phyloP scores from a whole-genome alignment of 208 protist species.

The Leishmania guyanensis region DNA sequence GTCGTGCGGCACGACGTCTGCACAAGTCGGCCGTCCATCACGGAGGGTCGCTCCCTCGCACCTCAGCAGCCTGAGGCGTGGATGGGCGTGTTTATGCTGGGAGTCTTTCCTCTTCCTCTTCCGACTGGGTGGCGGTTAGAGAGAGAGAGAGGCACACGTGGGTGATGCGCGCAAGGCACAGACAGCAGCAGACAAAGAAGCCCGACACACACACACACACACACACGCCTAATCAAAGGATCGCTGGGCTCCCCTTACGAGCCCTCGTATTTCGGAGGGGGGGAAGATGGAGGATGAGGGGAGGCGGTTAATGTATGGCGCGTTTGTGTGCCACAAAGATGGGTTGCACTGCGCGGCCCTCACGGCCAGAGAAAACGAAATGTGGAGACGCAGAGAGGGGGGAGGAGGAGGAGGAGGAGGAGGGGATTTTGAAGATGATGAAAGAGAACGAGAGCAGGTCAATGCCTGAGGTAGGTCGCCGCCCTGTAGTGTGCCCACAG shows the following conservation, averaged over 20 bases:
- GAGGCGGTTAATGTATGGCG: too few species aligned
- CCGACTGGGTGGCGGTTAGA: background rate
- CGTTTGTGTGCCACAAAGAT: too few species aligned
- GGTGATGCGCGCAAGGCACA: background rate
- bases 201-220: background rate
- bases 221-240: background rate
- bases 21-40: conserved; percentile 42
- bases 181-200: background rate
- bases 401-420: background rate
- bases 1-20: conserved; percentile 58
- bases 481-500: background rate
- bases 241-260: background rate
- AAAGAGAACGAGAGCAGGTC: background rate
- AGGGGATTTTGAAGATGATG: background rate
- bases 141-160: background rate
- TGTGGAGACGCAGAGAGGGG: background rate
- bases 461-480: background rate
- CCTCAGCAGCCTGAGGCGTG: background rate
- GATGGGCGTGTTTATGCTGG: background rate
- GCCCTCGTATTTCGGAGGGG: too few species aligned
- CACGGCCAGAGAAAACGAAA: background rate
- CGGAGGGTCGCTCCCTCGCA: background rate
- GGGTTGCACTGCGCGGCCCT: background rate
- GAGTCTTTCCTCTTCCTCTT: background rate
- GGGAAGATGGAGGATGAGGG: too few species aligned